Conservation (phyloP, 371 early-diverging fungal species). For the Mucor racemosus region DNA sequence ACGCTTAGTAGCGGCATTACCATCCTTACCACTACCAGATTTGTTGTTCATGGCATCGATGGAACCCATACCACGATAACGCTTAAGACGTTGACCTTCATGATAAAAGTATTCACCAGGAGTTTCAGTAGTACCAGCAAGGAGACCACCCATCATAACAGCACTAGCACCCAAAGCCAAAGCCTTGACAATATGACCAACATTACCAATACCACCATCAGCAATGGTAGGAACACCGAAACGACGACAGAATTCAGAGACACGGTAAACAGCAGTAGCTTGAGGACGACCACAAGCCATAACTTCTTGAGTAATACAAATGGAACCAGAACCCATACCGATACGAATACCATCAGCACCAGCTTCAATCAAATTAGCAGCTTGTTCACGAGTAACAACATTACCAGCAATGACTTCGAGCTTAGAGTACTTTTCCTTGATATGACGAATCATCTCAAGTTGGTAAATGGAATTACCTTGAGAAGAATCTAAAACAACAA, state of each 20-base stretch:
- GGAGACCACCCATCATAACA: constrained; percentile 98
- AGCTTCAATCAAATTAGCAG: constrained; percentile 87
- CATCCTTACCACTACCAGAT: constrained; percentile 60
- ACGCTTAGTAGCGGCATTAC: constrained; percentile 87
- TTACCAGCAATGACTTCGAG: constrained; percentile 96
- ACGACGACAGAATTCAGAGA: constrained; percentile 88
- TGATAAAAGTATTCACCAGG: constrained; percentile 98
- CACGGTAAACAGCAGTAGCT: constrained; percentile 96
- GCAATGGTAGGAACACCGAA: constrained; percentile 97
- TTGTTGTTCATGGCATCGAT: constrained; percentile 95
- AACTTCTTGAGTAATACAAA: constrained; percentile 98
- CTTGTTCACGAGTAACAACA: constrained; percentile 96
- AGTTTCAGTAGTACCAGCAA: constrained; percentile 94
- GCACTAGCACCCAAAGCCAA: constrained; percentile 91
- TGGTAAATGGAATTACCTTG: constrained; percentile 96
- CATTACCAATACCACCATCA: constrained; percentile 95
- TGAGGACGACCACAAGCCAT: constrained; percentile 98
- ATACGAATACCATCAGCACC: constrained; percentile 96
- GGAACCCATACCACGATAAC: constrained; percentile 98
- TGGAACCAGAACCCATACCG: constrained; percentile 97
- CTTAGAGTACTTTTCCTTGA: constrained; percentile 79
- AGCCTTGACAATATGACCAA: constrained; percentile 97
- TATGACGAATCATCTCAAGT: constrained; percentile 92
- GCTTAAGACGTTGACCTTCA: constrained; percentile 96
- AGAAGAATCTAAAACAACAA: constrained; percentile 91